Evolutionary conservation across 805 yeast species (phyloP).

Genomic region (Cyberlindnera misumaiensis): DNA sequence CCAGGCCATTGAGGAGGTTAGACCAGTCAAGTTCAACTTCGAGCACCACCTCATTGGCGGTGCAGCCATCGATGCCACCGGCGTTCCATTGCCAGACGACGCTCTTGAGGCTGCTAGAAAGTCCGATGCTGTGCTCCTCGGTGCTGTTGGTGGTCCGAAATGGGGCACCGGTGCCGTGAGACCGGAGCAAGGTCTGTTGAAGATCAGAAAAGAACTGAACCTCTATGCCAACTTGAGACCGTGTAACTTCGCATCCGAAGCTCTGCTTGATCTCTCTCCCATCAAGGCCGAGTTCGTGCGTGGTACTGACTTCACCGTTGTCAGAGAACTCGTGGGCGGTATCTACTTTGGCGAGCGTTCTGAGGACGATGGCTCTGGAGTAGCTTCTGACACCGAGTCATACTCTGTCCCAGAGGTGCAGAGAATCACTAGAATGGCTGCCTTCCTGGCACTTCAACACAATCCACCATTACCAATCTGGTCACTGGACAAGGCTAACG

Average conservation of each 20-base stretch:
- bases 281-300: slow-evolving; percentile 75
- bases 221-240: slow-evolving; percentile 96
- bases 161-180: slow-evolving; percentile 97
- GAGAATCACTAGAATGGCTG: slow-evolving; percentile 97
- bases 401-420: slow-evolving; percentile 89
- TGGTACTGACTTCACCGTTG: slow-evolving; percentile 90
- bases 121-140: slow-evolving; percentile 92
- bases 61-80: slow-evolving; percentile 96
- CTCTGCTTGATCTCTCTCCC: slow-evolving; percentile 81
- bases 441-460: slow-evolving; percentile 87
- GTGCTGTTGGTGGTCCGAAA: slow-evolving; percentile 99
- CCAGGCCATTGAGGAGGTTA: slow-evolving; percentile 60
- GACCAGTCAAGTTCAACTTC: slow-evolving; percentile 65
- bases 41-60: slow-evolving; percentile 91
- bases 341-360: slow-evolving; percentile 94
- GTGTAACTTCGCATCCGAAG: slow-evolving; percentile 84
- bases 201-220: slow-evolving; percentile 90
- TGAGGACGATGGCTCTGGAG: slow-evolving; percentile 83
- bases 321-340: slow-evolving; percentile 96
- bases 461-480: slow-evolving; percentile 92
- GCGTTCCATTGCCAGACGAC: slow-evolving; percentile 82
- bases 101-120: slow-evolving; percentile 75
- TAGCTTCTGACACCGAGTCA: slow-evolving; percentile 90
- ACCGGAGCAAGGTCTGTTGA: slow-evolving; percentile 94
- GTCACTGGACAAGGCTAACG: slow-evolving; percentile 97